Evolutionary conservation across 2,329 filamentous ascomycete genomes (phyloP).

Genomic region (Botrytis squamosa): DNA sequence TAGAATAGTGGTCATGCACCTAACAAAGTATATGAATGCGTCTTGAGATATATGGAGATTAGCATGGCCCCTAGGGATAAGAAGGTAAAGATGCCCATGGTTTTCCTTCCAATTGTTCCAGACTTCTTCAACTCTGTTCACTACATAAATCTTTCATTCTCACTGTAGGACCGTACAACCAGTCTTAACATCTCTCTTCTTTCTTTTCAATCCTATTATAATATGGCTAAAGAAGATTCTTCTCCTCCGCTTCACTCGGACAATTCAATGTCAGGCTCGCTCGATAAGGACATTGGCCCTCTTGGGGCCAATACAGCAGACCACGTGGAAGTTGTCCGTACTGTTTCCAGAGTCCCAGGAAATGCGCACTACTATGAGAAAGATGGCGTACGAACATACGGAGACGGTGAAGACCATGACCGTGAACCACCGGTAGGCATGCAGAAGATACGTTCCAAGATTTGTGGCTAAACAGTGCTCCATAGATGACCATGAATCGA

Average conservation of each 20-base stretch:
- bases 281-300: constrained; percentile 28
- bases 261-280: constrained; percentile 27
- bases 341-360: constrained; percentile 28
- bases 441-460: not conserved
- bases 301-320: not conserved
- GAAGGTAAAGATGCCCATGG: not conserved
- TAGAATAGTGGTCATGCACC: not conserved
- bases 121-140: not conserved
- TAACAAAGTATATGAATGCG: not conserved
- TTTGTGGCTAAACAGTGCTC: constrained; percentile 48
- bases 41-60: constrained; percentile 11
- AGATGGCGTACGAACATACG: constrained; percentile 45
- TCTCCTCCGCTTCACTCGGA: constrained; percentile 18
- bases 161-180: not conserved
- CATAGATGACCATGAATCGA: constrained; percentile 52
- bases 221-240: not conserved
- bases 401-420: constrained; percentile 49
- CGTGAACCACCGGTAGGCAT: constrained; percentile 46
- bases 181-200: not conserved
- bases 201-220: not conserved
- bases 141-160: not conserved
- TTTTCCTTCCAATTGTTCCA: not conserved
- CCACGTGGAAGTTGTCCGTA: constrained; percentile 4
- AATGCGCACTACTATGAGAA: constrained; percentile 30
- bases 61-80: not conserved